A percentile compares a stretch with the other conserved stretches of the same genome.
phyloP scores from a whole-genome alignment of 2,329 filamentous ascomycete species.

The Aspergillus hortae region DNA sequence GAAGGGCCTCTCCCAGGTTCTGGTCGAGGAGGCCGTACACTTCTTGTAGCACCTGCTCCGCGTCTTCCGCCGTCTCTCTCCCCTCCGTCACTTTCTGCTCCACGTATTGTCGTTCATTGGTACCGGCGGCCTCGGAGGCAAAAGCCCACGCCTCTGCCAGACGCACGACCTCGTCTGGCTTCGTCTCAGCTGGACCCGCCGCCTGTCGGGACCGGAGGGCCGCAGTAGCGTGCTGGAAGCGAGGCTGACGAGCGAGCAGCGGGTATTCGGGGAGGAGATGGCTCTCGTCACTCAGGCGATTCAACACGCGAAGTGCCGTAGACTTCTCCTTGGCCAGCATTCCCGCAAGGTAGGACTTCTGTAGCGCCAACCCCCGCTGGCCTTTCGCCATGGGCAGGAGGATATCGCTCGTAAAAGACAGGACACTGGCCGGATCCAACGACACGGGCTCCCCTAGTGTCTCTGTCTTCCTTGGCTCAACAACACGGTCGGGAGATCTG shows the following conservation, averaged over 20 bases:
- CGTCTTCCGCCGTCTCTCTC: conserved; percentile 26
- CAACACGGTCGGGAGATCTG: conserved; percentile 17
- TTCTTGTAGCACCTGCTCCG: conserved; percentile 26
- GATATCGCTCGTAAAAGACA: conserved; percentile 30
- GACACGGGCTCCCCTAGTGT: conserved; percentile 13
- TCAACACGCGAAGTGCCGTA: conserved; percentile 32
- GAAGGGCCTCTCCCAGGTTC: conserved; percentile 24
- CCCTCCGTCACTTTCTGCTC: conserved; percentile 31
- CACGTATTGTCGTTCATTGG: conserved; percentile 29
- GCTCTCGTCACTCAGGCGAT: conserved; percentile 40
- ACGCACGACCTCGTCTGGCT: conserved; percentile 29
- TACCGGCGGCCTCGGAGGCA: conserved; percentile 33
- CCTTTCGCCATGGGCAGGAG: conserved; percentile 33
- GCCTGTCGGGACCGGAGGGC: conserved; percentile 22
- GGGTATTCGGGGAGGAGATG: conserved; percentile 43
- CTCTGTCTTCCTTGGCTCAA: conserved; percentile 10
- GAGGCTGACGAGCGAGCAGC: conserved; percentile 31
- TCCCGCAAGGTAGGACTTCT: conserved; percentile 36
- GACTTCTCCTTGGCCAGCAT: conserved; percentile 38
- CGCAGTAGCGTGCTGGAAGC: conserved; percentile 32
- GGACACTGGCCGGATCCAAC: conserved; percentile 24
- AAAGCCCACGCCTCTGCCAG: conserved; percentile 40
- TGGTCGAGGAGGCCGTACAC: conserved; percentile 35
- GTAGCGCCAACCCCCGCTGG: conserved; percentile 35
- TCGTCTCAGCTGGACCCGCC: conserved; percentile 12